Percentiles rank a stretch among this genome's conserved stretches.
phyloP scores from a whole-genome alignment of 208 protist genomes.

The Acanthamoeba divionensis region DNA sequence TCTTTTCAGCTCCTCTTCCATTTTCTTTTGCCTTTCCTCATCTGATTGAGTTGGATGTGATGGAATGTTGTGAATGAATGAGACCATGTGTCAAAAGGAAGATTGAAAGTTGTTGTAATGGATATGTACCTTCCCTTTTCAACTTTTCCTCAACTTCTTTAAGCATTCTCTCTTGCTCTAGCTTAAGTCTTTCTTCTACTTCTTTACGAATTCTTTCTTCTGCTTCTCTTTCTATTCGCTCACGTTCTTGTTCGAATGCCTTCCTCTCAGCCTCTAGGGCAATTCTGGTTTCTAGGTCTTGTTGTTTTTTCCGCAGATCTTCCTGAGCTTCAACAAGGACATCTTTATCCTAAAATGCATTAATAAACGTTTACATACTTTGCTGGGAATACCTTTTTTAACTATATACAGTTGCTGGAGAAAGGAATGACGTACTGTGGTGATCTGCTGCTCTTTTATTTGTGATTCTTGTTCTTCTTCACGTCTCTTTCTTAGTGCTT shows the following conservation, averaged over 20 bases:
- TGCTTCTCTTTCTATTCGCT: neutral
- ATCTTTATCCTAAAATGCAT: neutral
- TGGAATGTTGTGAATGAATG: neutral
- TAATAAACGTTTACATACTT: neutral
- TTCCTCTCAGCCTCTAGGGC: neutral
- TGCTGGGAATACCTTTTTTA: neutral
- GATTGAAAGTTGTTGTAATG: neutral
- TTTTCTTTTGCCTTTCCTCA: neutral
- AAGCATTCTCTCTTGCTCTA: neutral
- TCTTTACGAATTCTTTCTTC: neutral
- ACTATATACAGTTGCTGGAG: neutral
- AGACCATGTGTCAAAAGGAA: neutral
- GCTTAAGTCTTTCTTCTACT: neutral
- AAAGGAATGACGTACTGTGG: neutral
- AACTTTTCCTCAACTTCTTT: neutral
- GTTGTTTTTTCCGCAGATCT: neutral
- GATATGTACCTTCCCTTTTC: neutral
- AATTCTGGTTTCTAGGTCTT: neutral
- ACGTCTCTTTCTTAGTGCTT: neutral
- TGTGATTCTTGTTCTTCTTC: neutral
- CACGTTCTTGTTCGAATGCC: neutral
- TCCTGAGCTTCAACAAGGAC: neutral
- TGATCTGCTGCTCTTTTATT: neutral
- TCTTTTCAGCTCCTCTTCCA: conserved; percentile 8
- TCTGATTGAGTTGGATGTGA: neutral